phyloP scores from a whole-genome alignment of 2,329 filamentous ascomycete genomes.

The Fusarium acutatum region DNA sequence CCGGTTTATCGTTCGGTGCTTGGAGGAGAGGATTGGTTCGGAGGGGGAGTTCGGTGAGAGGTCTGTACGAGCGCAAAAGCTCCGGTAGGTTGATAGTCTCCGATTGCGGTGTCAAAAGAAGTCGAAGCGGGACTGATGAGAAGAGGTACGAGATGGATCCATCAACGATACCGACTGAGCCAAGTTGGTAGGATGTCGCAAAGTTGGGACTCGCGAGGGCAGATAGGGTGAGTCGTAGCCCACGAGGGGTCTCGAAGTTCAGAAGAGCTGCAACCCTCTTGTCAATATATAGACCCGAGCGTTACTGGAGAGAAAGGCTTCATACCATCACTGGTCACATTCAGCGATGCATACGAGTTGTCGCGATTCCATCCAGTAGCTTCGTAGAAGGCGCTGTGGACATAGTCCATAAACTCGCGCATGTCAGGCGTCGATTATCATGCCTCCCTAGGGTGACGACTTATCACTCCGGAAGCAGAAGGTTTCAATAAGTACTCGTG shows the following conservation, averaged over 20 bases:
- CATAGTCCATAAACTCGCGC: slow-evolving; percentile 98
- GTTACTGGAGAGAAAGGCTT: not conserved
- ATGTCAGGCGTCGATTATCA: slow-evolving; percentile 60
- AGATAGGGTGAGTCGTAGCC: slow-evolving; percentile 85
- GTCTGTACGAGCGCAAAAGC: slow-evolving; percentile 83
- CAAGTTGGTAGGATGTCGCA: slow-evolving; percentile 91
- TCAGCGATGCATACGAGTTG: slow-evolving; percentile 90
- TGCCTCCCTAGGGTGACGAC: slow-evolving; percentile 33
- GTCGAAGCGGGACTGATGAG: slow-evolving; percentile 80
- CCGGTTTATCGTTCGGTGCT: slow-evolving; percentile 43
- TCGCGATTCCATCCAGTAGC: slow-evolving; percentile 89
- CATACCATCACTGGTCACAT: slow-evolving; percentile 80
- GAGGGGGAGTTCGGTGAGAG: slow-evolving; percentile 69
- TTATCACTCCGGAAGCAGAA: slow-evolving; percentile 28
- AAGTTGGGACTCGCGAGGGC: slow-evolving; percentile 93
- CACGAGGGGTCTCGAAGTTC: slow-evolving; percentile 86
- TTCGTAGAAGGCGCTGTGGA: slow-evolving; percentile 89
- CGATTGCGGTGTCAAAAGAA: slow-evolving; percentile 73
- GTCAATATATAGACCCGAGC: slow-evolving; percentile 28
- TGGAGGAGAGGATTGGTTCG: slow-evolving; percentile 38
- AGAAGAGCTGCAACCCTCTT: slow-evolving; percentile 70
- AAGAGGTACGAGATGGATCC: slow-evolving; percentile 98
- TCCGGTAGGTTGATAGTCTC: slow-evolving; percentile 78
- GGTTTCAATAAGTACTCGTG: not conserved
- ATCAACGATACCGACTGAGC: slow-evolving; percentile 89